These are phyloP conservation scores for Pilatotrama ljubarskyi DNA, from an alignment of 768 basidiomycete species.

Conservation along the genomic window DNA sequence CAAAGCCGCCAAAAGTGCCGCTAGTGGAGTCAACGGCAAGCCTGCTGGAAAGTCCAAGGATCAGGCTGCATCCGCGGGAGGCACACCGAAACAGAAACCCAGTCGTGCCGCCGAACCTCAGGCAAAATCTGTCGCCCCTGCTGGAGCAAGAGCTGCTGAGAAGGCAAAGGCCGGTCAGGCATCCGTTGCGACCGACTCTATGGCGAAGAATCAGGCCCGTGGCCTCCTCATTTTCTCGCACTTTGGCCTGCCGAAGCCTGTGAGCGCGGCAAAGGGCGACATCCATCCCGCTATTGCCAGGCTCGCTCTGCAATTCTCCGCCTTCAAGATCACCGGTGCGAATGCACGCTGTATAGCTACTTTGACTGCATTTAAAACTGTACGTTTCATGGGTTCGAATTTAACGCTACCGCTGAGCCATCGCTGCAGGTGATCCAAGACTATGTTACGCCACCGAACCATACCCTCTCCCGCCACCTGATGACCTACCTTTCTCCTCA, in stretches of 20 bases:
- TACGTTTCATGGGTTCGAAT: conserved; percentile 38
- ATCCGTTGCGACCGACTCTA: conserved; percentile 32
- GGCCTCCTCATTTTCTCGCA: conserved; percentile 85
- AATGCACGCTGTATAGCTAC: conserved; percentile 96
- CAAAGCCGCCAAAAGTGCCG: conserved; percentile 48
- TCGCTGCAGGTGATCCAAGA: conserved; percentile 79
- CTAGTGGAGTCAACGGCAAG: conserved; percentile 24
- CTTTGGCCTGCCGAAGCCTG: conserved; percentile 72
- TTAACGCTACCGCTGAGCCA: background rate
- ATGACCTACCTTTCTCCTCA: conserved; percentile 92
- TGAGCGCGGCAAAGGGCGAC: conserved; percentile 65
- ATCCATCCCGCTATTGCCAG: conserved; percentile 89
- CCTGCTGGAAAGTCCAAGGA: conserved; percentile 28
- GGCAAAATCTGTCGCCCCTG: conserved; percentile 10
- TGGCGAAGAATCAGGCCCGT: conserved; percentile 44
- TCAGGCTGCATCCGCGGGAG: conserved; percentile 7
- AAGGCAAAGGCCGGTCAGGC: conserved; percentile 21
- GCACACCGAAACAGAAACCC: conserved; percentile 24
- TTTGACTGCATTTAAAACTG: conserved; percentile 87
- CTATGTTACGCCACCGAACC: conserved; percentile 84
- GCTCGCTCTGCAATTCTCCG: conserved; percentile 86
- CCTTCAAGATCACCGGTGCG: conserved; percentile 90
- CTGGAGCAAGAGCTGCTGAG: conserved; percentile 15
- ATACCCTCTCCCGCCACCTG: conserved; percentile 85
- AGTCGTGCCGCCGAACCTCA: conserved; percentile 23